phyloP scores from a whole-genome alignment of 352 stramenopile species.

The Phytophthora pluvialis region DNA sequence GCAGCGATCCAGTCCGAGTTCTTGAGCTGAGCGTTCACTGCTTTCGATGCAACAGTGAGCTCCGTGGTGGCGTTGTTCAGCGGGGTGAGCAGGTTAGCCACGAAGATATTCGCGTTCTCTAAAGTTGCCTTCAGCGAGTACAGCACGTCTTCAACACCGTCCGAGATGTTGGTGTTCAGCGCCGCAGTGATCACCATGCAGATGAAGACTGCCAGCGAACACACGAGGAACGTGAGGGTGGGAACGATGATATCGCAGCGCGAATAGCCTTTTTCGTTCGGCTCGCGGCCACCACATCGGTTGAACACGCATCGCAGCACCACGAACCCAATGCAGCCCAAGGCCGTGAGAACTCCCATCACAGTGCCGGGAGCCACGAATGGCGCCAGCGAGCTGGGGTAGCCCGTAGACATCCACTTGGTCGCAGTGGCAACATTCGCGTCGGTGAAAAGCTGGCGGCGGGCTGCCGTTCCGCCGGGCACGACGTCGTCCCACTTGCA shows the following conservation, averaged over 20 bases:
- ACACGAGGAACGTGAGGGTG: slow-evolving; percentile 64
- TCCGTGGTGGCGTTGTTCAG: slow-evolving; percentile 51
- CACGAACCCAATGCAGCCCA: slow-evolving; percentile 67
- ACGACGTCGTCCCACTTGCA: slow-evolving; percentile 84
- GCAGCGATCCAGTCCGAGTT: slow-evolving; percentile 59
- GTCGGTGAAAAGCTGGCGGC: slow-evolving; percentile 62
- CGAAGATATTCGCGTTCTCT: slow-evolving; percentile 82
- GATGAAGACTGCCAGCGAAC: slow-evolving; percentile 79
- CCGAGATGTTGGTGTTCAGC: slow-evolving; percentile 84
- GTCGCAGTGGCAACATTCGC: slow-evolving; percentile 58
- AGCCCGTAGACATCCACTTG: slow-evolving; percentile 73
- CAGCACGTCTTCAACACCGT: slow-evolving; percentile 64
- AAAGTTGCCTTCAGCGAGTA: slow-evolving; percentile 74
- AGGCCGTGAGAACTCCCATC: slow-evolving; percentile 66
- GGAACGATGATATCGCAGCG: slow-evolving; percentile 81
- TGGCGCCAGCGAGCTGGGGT: slow-evolving; percentile 68
- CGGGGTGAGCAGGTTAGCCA: slow-evolving; percentile 61
- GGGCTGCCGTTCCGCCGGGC: slow-evolving; percentile 35
- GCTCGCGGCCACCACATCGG: slow-evolving; percentile 76
- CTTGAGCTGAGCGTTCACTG: slow-evolving; percentile 47
- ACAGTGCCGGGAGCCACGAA: slow-evolving; percentile 79
- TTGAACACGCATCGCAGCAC: slow-evolving; percentile 84
- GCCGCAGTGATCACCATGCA: slow-evolving; percentile 77
- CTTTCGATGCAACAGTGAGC: slow-evolving; percentile 48
- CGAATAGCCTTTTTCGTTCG: slow-evolving; percentile 78